Percentiles rank a stretch among this genome's conserved stretches.
Evolutionary conservation across 1,284 basidiomycete species (phyloP).

Genomic region (Heterobasidion irregulare): DNA sequence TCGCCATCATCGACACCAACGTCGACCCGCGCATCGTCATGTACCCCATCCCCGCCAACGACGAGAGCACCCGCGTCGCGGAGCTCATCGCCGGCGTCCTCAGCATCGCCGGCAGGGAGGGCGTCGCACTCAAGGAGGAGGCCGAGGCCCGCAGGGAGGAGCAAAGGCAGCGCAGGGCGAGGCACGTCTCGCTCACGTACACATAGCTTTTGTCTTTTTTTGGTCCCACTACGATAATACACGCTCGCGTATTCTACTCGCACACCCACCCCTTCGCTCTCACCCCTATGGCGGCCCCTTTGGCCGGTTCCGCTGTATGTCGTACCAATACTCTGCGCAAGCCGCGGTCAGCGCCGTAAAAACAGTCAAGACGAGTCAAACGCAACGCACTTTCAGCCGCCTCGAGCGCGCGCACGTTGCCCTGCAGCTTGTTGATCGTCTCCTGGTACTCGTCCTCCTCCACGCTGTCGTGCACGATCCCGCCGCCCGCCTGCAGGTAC

Average conservation of each 20-base stretch:
- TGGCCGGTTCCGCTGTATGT: constrained; percentile 37
- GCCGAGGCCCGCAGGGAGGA: constrained; percentile 13
- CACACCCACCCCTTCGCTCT: background rate
- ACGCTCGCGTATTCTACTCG: constrained; percentile 4
- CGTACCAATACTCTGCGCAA: constrained; percentile 55
- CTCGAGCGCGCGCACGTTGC: constrained; percentile 82
- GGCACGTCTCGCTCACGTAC: constrained; percentile 5
- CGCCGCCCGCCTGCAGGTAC: constrained; percentile 95
- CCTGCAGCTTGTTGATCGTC: constrained; percentile 91
- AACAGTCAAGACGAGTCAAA: too few relatives aligned
- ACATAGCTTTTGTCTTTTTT: background rate
- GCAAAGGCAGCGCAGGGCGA: constrained; percentile 9
- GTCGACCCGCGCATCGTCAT: constrained; percentile 95
- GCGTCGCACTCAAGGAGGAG: constrained; percentile 35
- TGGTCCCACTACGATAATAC: background rate
- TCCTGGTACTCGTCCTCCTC: constrained; percentile 97
- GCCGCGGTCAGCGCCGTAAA: background rate
- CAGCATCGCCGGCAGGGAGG: constrained; percentile 87
- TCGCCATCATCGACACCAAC: constrained; percentile 91
- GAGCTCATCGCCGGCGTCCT: constrained; percentile 89
- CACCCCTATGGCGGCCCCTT: background rate
- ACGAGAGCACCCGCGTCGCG: constrained; percentile 86
- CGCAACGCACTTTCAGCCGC: constrained; percentile 77
- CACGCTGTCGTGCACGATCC: constrained; percentile 95
- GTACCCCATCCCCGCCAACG: constrained; percentile 98